Evolutionary conservation across 2,329 filamentous ascomycete genomes (phyloP).

Genomic region (Claviceps fusiformis): DNA sequence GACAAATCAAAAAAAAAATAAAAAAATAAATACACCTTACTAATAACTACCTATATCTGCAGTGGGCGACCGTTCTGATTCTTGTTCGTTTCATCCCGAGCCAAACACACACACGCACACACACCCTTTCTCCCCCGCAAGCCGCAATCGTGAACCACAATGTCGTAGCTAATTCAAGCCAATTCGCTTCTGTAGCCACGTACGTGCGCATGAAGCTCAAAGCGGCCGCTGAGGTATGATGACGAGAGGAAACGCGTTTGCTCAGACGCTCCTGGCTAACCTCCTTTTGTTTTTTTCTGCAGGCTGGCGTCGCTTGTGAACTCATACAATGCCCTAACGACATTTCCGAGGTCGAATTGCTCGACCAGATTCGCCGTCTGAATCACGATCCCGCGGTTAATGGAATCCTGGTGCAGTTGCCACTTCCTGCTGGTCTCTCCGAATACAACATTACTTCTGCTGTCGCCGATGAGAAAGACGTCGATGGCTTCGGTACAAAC

Average conservation of each 20-base stretch:
- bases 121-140: not conserved
- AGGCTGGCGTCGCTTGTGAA: constrained; percentile 84
- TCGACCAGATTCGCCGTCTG: constrained; percentile 65
- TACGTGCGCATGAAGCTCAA: constrained; percentile 99
- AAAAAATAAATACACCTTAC: constrained; percentile 1
- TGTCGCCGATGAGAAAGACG: constrained; percentile 88
- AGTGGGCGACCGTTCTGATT: constrained; percentile 92
- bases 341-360: constrained; percentile 71
- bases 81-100: constrained; percentile 38
- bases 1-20: constrained; percentile 5
- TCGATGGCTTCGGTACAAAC: constrained; percentile 85
- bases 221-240: constrained; percentile 73
- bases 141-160: not conserved
- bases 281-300: constrained; percentile 1
- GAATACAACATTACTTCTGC: constrained; percentile 85
- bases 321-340: constrained; percentile 71
- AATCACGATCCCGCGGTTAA: constrained; percentile 82
- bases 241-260: constrained; percentile 1
- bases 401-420: constrained; percentile 87
- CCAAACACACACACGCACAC: not conserved
- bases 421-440: constrained; percentile 76
- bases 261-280: not conserved
- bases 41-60: constrained; percentile 11
- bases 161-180: not conserved
- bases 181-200: constrained; percentile 46